Conservation (phyloP, 345 rosid genomes). For the Eucalyptus dawsonii region DNA sequence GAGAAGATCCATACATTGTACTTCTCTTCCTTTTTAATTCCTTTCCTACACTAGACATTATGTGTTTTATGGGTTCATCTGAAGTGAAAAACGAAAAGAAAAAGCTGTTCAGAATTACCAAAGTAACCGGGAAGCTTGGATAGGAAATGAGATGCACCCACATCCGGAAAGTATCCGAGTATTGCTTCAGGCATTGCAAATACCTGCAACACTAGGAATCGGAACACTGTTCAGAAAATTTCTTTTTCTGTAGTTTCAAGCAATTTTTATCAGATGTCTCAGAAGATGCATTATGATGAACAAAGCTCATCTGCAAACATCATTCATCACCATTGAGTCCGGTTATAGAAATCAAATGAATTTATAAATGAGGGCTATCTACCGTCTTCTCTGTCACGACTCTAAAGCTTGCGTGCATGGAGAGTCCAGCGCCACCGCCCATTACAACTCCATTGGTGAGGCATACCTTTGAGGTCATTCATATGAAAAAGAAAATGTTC, state of each 20-base stretch:
- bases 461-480: neutral
- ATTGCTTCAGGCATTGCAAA: slow-evolving; percentile 13
- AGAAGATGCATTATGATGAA: neutral
- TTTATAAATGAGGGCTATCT: neutral
- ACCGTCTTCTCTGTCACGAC: neutral
- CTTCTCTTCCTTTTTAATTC: neutral
- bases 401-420: neutral
- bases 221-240: neutral
- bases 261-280: neutral
- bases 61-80: neutral
- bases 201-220: neutral
- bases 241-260: neutral
- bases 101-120: neutral
- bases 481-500: neutral
- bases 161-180: slow-evolving; percentile 2
- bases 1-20: neutral
- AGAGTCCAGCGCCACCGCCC: slow-evolving; percentile 9
- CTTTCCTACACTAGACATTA: neutral
- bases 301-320: neutral
- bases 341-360: neutral
- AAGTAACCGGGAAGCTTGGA: slow-evolving; percentile 4
- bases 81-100: neutral
- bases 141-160: slow-evolving; percentile 5
- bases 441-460: neutral
- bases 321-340: neutral